These are phyloP conservation scores for Termitomyces eurrhizus DNA, from an alignment of 768 basidiomycete genomes.

Conservation along the genomic window DNA sequence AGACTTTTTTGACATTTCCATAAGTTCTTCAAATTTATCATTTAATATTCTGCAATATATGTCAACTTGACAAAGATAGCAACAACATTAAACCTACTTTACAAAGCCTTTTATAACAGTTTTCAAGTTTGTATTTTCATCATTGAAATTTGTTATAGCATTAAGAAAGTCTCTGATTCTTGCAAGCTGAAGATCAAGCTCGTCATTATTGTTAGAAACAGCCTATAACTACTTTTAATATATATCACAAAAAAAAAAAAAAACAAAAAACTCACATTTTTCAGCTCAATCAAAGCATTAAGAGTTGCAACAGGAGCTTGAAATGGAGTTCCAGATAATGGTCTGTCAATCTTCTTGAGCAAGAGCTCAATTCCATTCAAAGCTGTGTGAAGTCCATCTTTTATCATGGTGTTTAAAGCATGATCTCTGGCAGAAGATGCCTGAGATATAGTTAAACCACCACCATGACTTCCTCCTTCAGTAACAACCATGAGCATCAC, in stretches of 20 bases:
- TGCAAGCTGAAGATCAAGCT: not conserved
- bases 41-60: not conserved
- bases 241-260: not conserved
- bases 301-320: not conserved
- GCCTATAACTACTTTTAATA: not conserved
- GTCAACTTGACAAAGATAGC: not conserved
- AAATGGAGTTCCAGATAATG: not conserved
- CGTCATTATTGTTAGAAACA: not conserved
- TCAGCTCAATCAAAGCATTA: not conserved
- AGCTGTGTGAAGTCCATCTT: not conserved
- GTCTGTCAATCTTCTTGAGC: not conserved
- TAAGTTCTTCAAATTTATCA: not conserved
- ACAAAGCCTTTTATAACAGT: not conserved
- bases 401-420: not conserved
- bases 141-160: not conserved
- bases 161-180: not conserved
- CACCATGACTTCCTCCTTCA: not conserved
- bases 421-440: too few relatives aligned
- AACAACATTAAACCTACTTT: not conserved
- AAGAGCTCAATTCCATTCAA: not conserved
- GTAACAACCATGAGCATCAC: too few relatives aligned
- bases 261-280: not conserved
- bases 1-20: not conserved
- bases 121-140: not conserved
- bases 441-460: too few relatives aligned